Evolutionary conservation across 345 rosid species (phyloP), one percentile per base, ranked within the genome.

Genomic region (Luvunga scandens): DNA sequence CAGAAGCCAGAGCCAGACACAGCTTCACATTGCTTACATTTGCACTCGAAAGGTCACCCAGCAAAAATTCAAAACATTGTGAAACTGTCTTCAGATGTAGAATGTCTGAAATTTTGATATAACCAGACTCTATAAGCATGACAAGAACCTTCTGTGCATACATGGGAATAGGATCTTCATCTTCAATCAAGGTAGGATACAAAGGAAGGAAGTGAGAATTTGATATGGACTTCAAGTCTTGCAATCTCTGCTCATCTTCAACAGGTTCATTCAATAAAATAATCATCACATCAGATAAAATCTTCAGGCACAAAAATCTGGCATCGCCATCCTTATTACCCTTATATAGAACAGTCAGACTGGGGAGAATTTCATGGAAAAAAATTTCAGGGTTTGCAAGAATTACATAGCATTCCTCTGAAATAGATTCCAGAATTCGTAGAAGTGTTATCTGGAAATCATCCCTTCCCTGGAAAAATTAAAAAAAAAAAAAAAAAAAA

Each of bases 91-190:
- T 94, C 72, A 82, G 93, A 71, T 90, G 92, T 72, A 96, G 85
- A 78, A 96, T 89, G 88, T 91, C 88, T 3, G 92, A 83, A 77
- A 94, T 85, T 78, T 91, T 89, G 63, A 96, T 94, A 85, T 85
- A 90, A 65, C 85, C 79, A 28, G 85, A 87, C 81, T 94, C 98
- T 38, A 94, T 91, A 57, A 96, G 93, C 97, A 96, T 96, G 84
- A 96, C 89, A 25, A 96, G 92, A 69, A 96, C 93, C 91, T 91
- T 96, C 84, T 96, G 98, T 0, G 97, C 97, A 79, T 94, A 92
- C 85, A 93, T 95, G 72, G 99, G 98, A 78, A 94, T 94, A 71
- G 97, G 99, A 80, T 96, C 99, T 87, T 96, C 99, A 81, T 96
- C 99, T 84, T 91, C 95, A 84, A 92, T 89, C 81, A 96, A 77